Evolutionary conservation across 495 filamentous ascomycete species (phyloP), one percentile per base, ranked within the genome.

Genomic region (Podospora sp.): DNA sequence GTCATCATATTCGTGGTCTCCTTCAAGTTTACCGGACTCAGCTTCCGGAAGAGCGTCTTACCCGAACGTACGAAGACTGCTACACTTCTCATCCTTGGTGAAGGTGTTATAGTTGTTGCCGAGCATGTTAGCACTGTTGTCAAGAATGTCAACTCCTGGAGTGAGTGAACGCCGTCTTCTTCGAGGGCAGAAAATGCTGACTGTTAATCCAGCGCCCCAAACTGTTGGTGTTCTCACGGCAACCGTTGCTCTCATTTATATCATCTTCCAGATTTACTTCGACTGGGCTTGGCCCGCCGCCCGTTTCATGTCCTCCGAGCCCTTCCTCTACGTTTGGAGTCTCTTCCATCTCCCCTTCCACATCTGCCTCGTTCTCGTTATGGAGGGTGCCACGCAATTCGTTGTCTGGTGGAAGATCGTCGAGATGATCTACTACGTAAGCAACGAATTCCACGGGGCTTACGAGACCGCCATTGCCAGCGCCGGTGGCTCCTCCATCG

Each of bases 261-360:
- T 67, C 46, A 55, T 67, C 25, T 67, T 61, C 50, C 40, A 52
- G 57, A 67, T 67, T 36, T 67, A 67, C 49, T 67, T 60, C 35
- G 65, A 67, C 46, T 62, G 65, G 65, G 20, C 57, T 14, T 50
- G 55, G 40, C 36, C 40, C 25, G 27, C 57, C 8, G 53, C 7
- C n/a, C 16, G 33, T 14, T 53, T 33, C 35, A 29, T 3, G 36
- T 55, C n/a, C 6, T 24, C 58, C 12, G n/a, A 40, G 25, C 56
- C 9, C 22, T 61, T 9, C 4, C 9, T 24, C 1, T 60, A 60
- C 16, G 1, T 67, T 1, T 67, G 65, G 65, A 61, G 57, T 18
- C 24, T 67, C 40, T 35, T 52, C 16, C 65, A 67, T 27, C 58
- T 67, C n/a, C 65, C 65, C 11, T 67, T 67, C 56, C 64, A 57